phyloP scores from a whole-genome alignment of 306 rosid species.

The Gastrolobium bilobum region DNA sequence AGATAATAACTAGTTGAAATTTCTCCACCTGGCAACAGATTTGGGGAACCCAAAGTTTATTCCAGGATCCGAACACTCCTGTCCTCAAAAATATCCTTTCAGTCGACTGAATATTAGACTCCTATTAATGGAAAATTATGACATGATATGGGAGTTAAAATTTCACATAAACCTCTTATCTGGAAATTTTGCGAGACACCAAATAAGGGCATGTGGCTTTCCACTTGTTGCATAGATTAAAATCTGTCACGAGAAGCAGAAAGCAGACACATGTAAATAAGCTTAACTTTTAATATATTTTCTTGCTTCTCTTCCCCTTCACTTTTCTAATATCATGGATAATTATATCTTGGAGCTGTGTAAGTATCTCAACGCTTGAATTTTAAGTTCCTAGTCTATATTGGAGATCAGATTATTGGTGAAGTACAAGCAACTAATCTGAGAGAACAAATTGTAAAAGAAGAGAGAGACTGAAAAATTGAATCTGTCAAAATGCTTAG shows the following conservation, averaged over 20 bases:
- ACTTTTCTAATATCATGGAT: conserved; percentile 28
- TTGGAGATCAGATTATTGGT: conserved; percentile 69
- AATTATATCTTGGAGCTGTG: conserved; percentile 71
- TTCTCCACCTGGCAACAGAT: background rate
- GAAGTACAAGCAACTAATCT: no score
- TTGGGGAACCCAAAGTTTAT: background rate
- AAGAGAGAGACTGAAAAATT: no score
- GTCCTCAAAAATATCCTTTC: background rate
- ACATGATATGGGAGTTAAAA: background rate
- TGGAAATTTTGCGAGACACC: no score
- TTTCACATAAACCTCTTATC: no score
- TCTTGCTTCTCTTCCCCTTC: conserved; percentile 26
- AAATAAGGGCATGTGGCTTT: no score
- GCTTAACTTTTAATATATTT: background rate
- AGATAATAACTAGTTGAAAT: no score
- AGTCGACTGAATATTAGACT: background rate
- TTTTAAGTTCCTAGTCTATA: conserved; percentile 69
- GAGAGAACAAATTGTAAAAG: no score
- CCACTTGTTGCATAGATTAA: no score
- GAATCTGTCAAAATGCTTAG: no score
- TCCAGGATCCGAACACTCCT: background rate
- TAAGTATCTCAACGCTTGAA: conserved; percentile 75
- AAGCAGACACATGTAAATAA: background rate
- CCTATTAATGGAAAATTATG: background rate
- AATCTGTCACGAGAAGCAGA: background rate